Percentiles rank a stretch among this genome's conserved stretches.
phyloP scores from a whole-genome alignment of 805 yeast species.

The Ogataea siamensis region DNA sequence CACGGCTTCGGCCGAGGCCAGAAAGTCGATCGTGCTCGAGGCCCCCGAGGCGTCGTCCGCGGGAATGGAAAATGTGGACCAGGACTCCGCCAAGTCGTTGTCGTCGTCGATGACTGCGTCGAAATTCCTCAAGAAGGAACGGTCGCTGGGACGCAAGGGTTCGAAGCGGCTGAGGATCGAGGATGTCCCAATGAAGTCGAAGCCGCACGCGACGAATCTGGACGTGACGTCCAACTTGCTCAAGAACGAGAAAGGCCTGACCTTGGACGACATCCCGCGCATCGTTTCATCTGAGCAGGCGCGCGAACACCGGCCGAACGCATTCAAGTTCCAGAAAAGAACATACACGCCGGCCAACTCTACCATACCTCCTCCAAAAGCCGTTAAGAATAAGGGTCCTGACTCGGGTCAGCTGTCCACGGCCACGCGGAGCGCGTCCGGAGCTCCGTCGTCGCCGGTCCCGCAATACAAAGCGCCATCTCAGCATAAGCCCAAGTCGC shows the following conservation, averaged over 20 bases:
- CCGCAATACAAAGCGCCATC: slow-evolving; percentile 3
- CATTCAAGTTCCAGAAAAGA: slow-evolving; percentile 73
- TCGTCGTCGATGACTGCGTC: slow-evolving; percentile 18
- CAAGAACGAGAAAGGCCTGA: slow-evolving; percentile 78
- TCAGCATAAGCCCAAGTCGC: background rate
- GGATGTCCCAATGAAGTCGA: slow-evolving; percentile 29
- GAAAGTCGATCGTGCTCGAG: slow-evolving; percentile 65
- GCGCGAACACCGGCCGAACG: slow-evolving; percentile 87
- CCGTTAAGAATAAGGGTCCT: slow-evolving; percentile 23
- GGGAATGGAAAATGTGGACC: slow-evolving; percentile 29
- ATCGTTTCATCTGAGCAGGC: slow-evolving; percentile 98
- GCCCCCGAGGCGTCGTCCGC: slow-evolving; percentile 52
- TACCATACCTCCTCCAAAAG: slow-evolving; percentile 37
- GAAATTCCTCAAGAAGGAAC: slow-evolving; percentile 22
- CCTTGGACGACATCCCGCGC: slow-evolving; percentile 94
- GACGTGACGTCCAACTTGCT: slow-evolving; percentile 69
- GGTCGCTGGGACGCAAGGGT: slow-evolving; percentile 28
- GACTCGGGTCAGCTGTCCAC: slow-evolving; percentile 7
- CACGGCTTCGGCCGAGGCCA: slow-evolving; percentile 53
- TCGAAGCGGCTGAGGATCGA: slow-evolving; percentile 31
- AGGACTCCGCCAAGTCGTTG: slow-evolving; percentile 8
- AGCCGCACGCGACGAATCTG: slow-evolving; percentile 34
- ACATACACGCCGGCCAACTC: slow-evolving; percentile 32
- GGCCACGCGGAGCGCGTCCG: background rate
- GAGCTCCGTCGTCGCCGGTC: slow-evolving; percentile 3